A percentile compares a stretch with the other conserved stretches of the same genome.
These are phyloP conservation scores for Blastobotrys mokoenaii DNA, from an alignment of 805 yeast species.

Conservation along the genomic window DNA sequence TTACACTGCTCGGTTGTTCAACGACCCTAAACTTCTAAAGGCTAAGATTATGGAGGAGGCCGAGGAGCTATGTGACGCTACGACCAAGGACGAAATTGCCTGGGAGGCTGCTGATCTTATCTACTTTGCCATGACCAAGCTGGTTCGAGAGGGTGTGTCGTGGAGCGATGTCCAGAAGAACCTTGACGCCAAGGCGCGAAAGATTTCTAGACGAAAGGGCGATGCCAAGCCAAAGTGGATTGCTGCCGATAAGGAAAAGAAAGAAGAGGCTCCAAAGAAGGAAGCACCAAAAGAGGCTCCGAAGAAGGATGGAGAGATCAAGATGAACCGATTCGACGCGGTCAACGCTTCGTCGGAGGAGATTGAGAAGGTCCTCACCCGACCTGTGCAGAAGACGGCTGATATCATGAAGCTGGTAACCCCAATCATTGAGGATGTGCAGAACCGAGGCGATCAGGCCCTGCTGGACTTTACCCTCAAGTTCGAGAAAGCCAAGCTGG, in stretches of 20 bases:
- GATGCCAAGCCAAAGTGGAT: slow-evolving; percentile 85
- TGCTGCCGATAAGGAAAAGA: slow-evolving; percentile 19
- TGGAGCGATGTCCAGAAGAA: slow-evolving; percentile 76
- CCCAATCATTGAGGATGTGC: slow-evolving; percentile 80
- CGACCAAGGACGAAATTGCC: slow-evolving; percentile 56
- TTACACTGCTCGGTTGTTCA: slow-evolving; percentile 83
- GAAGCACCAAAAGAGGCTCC: slow-evolving; percentile 9
- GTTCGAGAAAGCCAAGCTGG: slow-evolving; percentile 75
- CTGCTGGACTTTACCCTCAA: slow-evolving; percentile 81
- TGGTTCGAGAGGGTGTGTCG: slow-evolving; percentile 67
- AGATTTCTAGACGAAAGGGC: slow-evolving; percentile 88
- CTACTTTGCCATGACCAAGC: slow-evolving; percentile 56
- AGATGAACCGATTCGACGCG: slow-evolving; percentile 43
- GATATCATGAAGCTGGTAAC: slow-evolving; percentile 88
- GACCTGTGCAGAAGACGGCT: slow-evolving; percentile 94
- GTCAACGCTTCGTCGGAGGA: slow-evolving; percentile 34
- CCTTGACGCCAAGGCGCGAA: slow-evolving; percentile 71
- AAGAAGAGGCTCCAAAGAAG: slow-evolving; percentile 13
- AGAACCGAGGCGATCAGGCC: slow-evolving; percentile 74
- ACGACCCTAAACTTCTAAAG: slow-evolving; percentile 61
- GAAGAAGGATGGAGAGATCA: slow-evolving; percentile 25
- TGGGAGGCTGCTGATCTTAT: slow-evolving; percentile 97
- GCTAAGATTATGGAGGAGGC: slow-evolving; percentile 94
- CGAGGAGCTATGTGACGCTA: slow-evolving; percentile 88
- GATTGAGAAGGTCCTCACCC: slow-evolving; percentile 56